These are phyloP conservation scores for Kodamaea suecica DNA, from an alignment of 1,139 yeast species.

Conservation along the genomic window DNA sequence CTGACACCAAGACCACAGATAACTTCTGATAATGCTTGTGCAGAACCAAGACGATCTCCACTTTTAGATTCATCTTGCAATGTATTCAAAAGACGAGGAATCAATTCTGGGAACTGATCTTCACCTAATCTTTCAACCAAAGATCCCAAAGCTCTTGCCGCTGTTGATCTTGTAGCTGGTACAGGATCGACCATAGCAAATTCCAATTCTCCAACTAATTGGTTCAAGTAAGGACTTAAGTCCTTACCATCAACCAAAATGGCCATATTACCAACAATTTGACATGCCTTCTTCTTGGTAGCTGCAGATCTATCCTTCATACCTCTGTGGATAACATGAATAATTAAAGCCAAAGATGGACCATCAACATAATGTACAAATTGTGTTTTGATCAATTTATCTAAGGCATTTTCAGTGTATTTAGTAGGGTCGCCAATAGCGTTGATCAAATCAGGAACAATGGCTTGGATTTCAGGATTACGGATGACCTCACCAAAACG, in stretches of 20 bases:
- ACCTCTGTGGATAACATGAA: constrained; percentile 94
- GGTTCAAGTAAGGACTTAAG: constrained; percentile 75
- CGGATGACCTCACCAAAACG: constrained; percentile 95
- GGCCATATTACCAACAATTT: constrained; percentile 98
- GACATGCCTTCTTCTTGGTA: constrained; percentile 92
- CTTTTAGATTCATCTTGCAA: constrained; percentile 76
- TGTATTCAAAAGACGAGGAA: constrained; percentile 74
- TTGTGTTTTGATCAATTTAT: constrained; percentile 81
- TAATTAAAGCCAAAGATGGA: constrained; percentile 91
- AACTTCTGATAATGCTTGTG: constrained; percentile 95
- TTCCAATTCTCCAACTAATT: constrained; percentile 78
- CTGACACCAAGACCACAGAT: constrained; percentile 84
- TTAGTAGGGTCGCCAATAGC: constrained; percentile 97
- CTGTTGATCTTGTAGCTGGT: constrained; percentile 95
- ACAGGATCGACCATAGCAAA: constrained; percentile 98
- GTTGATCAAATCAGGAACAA: constrained; percentile 84
- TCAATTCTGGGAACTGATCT: constrained; percentile 88
- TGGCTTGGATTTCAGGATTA: constrained; percentile 90
- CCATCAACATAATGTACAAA: constrained; percentile 98
- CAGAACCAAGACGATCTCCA: constrained; percentile 95
- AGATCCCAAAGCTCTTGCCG: constrained; percentile 95
- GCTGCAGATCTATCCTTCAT: constrained; percentile 90
- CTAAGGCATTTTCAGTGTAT: constrained; percentile 83
- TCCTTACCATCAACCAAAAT: constrained; percentile 88
- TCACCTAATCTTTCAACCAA: constrained; percentile 95